A percentile compares a stretch with the other conserved stretches of the same genome.
These are phyloP conservation scores for Phytopythium cucurbitacearum DNA, from an alignment of 352 stramenopile genomes.

Conservation along the genomic window DNA sequence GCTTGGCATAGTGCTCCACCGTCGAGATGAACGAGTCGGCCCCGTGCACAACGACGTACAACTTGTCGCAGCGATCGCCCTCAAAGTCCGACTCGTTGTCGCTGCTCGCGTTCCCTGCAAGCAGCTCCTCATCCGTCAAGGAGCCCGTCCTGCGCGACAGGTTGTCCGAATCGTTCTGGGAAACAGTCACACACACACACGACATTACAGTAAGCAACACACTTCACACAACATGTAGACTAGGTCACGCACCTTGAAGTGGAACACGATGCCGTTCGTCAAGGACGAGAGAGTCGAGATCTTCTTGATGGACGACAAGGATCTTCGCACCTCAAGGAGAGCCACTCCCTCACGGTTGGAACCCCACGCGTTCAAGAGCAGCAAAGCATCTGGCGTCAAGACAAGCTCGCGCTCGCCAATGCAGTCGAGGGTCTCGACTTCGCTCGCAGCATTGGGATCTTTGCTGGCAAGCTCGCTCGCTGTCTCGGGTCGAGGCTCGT, in stretches of 20 bases:
- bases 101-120: constrained; percentile 1
- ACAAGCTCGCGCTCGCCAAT: constrained; percentile 69
- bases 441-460: background rate
- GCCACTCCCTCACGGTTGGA: constrained; percentile 39
- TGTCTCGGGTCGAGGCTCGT: constrained; percentile 7
- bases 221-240: background rate
- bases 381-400: constrained; percentile 42
- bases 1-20: constrained; percentile 1
- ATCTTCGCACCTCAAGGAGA: constrained; percentile 54
- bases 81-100: constrained; percentile 2
- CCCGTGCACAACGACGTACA: constrained; percentile 3
- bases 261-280: constrained; percentile 63
- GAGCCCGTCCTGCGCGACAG: background rate
- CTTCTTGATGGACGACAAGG: constrained; percentile 46
- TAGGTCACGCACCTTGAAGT: constrained; percentile 56
- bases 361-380: constrained; percentile 40
- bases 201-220: background rate
- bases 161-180: background rate
- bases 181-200: background rate
- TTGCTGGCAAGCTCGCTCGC: background rate
- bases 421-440: constrained; percentile 8
- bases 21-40: constrained; percentile 2
- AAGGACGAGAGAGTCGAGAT: constrained; percentile 54
- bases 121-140: constrained; percentile 1
- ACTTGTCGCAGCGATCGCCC: background rate